Evolutionary conservation across 1,284 basidiomycete species (phyloP).

Genomic region (Leccinum subrobustum): DNA sequence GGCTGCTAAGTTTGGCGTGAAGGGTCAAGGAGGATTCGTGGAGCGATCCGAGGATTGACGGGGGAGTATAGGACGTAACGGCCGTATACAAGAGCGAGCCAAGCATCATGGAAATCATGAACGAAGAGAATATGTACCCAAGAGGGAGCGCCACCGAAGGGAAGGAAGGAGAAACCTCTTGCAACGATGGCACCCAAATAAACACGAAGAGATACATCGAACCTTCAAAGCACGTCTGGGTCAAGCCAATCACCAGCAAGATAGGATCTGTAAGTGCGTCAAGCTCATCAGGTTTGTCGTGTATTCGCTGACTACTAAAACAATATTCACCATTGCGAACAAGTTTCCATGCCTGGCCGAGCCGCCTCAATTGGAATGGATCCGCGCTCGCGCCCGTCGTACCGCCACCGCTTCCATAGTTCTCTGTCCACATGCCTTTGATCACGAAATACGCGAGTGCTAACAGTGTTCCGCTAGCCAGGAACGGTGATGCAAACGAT

Average conservation of each 20-base stretch:
- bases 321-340: slow-evolving; percentile 50
- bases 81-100: slow-evolving; percentile 68
- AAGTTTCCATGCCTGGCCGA: slow-evolving; percentile 57
- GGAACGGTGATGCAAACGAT: slow-evolving; percentile 60
- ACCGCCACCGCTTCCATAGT: slow-evolving; percentile 54
- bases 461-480: slow-evolving; percentile 59
- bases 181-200: slow-evolving; percentile 73
- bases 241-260: slow-evolving; percentile 66
- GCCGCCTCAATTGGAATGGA: slow-evolving; percentile 50
- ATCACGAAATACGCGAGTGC: slow-evolving; percentile 57
- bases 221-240: slow-evolving; percentile 77
- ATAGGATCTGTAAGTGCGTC: slow-evolving; percentile 44
- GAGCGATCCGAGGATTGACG: slow-evolving; percentile 23
- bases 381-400: slow-evolving; percentile 32
- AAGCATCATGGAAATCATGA: slow-evolving; percentile 80
- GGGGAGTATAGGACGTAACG: slow-evolving; percentile 42
- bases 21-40: slow-evolving; percentile 48
- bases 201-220: slow-evolving; percentile 84
- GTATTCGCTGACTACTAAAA: neutral
- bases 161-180: slow-evolving; percentile 48
- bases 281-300: neutral
- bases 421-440: slow-evolving; percentile 59
- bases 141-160: slow-evolving; percentile 49
- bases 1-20: slow-evolving; percentile 65
- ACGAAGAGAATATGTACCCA: slow-evolving; percentile 74